Base-by-base conservation (phyloP, 176 grass and related monocot genomes). In the Neostapfia colusana region DNA sequence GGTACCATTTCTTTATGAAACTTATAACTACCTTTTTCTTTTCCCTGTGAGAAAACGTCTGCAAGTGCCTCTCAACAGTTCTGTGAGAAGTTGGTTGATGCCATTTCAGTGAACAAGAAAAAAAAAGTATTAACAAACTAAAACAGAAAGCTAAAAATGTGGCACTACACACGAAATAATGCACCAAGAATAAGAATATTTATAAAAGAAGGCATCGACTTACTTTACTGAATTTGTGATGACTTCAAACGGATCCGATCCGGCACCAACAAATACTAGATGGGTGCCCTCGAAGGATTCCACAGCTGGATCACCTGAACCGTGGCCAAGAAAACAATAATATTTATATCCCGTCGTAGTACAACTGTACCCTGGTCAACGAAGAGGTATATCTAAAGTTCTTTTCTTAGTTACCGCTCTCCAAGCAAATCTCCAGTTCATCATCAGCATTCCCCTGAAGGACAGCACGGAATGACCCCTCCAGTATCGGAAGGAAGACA, bases 351-450 rank as follows among this genome's bases (percentile, higher is more conserved):
- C 10, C 65, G 24, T 21, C 65, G 72, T 35, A 41, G 62, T 65
- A 75, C 67, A 75, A 20, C 57, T 82, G 38, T 69, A 53, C 31
- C 4, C 24, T 73, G n/a, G 60, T 77, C 57, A 71, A 43, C 42
- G 51, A 15, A 75, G 8, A 59, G 36, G 38, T 37, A 60, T 11
- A 64, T 65, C 2, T 24, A 23, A 56, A 9, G 38, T n/a, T 10
- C 1, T 36, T 38, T 3, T 40, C 8, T 40, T 4, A 71, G 25
- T 46, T 89, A 91, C 92, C 93, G 60, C 93, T 92, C 80, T 96
- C 93, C 37, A 96, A 73, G 53, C 93, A 96, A 51, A 96, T 90
- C 59, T 96, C 89, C 18, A 96, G 84, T 43, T 92, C 93, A 51
- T 96, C 82, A 14, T 88, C 72, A 8, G 67, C 62, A 55, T 92